Evolutionary conservation across 73 alveolate genomes (phyloP).

Genomic region (Stentor roeselii): DNA sequence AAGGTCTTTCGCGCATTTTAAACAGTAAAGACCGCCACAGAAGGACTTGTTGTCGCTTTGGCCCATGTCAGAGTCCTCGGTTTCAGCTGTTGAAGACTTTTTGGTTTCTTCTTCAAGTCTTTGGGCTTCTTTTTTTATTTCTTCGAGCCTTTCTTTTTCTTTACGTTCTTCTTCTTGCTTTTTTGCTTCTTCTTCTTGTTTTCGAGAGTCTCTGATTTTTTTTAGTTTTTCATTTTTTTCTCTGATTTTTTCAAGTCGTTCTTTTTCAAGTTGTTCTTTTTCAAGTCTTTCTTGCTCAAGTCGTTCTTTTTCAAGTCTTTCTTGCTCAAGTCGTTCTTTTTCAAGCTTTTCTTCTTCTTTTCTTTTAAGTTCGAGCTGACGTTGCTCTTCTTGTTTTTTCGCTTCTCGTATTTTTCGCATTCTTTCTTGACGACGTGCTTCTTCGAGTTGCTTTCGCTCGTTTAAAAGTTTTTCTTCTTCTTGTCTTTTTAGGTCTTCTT

Average conservation of each 20-base stretch:
- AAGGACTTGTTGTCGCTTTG: neutral
- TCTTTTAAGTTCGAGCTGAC: neutral
- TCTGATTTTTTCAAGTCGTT: neutral
- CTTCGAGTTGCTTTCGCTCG: neutral
- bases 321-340: neutral
- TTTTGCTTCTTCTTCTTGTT: neutral
- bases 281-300: neutral
- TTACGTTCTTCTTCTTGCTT: neutral
- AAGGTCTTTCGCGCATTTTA: neutral
- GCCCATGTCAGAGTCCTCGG: too few species aligned
- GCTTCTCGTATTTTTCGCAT: neutral
- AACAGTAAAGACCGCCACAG: conserved; percentile 1
- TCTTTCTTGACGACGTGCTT: neutral
- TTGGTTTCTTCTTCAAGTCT: neutral
- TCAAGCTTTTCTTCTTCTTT: neutral
- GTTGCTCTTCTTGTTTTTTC: neutral
- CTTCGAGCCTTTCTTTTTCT: neutral
- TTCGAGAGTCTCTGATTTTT: neutral
- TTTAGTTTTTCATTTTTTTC: neutral
- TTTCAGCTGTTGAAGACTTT: too few species aligned
- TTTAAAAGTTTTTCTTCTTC: neutral
- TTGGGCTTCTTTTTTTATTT: neutral
- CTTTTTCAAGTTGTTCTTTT: neutral
- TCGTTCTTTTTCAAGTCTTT: neutral
- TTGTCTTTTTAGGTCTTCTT: neutral